phyloP scores from a whole-genome alignment of 345 rosid species.

The Hevea brasiliensis region DNA sequence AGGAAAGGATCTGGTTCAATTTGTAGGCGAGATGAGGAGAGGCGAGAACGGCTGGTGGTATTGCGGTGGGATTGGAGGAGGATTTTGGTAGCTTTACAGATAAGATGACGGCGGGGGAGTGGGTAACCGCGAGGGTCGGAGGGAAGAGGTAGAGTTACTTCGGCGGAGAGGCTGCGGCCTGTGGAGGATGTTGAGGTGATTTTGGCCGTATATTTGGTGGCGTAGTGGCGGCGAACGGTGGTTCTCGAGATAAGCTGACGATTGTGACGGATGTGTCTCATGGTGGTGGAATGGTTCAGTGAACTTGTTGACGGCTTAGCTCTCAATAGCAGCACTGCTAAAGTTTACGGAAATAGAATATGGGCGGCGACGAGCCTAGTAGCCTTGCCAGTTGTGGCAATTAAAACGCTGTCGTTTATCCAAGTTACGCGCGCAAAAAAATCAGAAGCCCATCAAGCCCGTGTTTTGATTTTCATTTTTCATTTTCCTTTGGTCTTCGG shows the following conservation, averaged over 20 bases:
- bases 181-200: conserved; percentile 73
- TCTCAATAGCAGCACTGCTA: background rate
- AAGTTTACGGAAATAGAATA: no score
- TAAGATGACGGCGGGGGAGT: conserved; percentile 70
- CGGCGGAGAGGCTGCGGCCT: conserved; percentile 76
- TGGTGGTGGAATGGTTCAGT: no score
- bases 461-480: no score
- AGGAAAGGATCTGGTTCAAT: conserved; percentile 34
- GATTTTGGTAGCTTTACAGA: conserved; percentile 65
- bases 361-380: background rate
- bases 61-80: conserved; percentile 41
- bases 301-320: background rate
- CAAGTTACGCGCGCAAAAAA: no score
- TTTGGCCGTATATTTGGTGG: conserved; percentile 73
- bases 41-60: conserved; percentile 8
- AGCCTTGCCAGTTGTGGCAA: no score
- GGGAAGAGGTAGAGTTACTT: conserved; percentile 59
- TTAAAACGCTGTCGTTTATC: no score
- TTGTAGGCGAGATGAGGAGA: conserved; percentile 4
- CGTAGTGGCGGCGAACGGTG: conserved; percentile 42
- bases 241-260: background rate
- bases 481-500: no score
- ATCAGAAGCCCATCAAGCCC: no score
- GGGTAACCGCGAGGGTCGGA: conserved; percentile 73
- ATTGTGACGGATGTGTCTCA: background rate